Evolutionary conservation across 371 early-diverging fungal species (phyloP).

Genomic region (Mortierella sp.): DNA sequence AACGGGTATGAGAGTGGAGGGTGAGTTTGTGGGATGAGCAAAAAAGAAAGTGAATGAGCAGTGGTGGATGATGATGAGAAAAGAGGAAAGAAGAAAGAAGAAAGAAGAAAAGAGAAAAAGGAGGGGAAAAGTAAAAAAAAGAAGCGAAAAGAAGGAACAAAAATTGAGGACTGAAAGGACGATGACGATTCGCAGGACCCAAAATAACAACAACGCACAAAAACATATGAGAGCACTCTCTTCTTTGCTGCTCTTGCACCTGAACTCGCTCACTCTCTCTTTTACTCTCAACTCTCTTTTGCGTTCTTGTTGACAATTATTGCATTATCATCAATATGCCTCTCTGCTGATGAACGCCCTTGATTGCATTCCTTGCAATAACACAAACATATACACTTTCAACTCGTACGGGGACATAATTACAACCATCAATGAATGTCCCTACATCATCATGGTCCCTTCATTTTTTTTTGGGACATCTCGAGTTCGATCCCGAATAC

Average conservation of each 20-base stretch:
- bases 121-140: neutral
- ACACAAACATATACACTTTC: too few relatives aligned
- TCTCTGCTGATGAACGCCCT: too few relatives aligned
- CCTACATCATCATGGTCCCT: neutral
- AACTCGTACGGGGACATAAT: neutral
- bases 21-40: neutral
- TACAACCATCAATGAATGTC: neutral
- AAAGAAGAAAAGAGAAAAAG: neutral
- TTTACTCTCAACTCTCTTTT: too few relatives aligned
- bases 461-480: neutral
- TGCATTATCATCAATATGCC: too few relatives aligned
- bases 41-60: neutral
- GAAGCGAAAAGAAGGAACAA: neutral
- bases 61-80: neutral
- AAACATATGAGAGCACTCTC: neutral
- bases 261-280: neutral
- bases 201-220: neutral
- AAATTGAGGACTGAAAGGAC: neutral
- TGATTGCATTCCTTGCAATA: too few relatives aligned
- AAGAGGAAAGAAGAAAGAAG: neutral
- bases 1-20: conserved; percentile 2
- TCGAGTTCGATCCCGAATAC: neutral
- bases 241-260: neutral
- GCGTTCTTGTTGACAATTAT: too few relatives aligned
- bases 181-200: conserved; percentile 7